A percentile compares a stretch with the other conserved stretches of the same genome.
Conservation (phyloP, 1,284 basidiomycete species). For the Mycosarcoma maydis region DNA sequence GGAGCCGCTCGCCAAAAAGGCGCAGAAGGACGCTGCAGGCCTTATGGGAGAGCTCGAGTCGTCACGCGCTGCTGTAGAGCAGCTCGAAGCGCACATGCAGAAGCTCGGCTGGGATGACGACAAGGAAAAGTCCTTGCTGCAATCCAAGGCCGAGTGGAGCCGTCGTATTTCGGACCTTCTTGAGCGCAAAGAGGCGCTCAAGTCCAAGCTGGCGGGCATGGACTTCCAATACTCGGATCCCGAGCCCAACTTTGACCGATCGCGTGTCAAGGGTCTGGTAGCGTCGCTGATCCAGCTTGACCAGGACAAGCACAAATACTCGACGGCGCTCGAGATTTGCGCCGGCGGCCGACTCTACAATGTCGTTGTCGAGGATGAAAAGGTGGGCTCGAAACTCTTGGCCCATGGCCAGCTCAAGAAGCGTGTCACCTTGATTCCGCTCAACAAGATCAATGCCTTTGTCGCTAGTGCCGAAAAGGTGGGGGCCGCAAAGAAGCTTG, state of each 20-base stretch:
- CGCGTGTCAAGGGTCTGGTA: slow-evolving; percentile 81
- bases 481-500: slow-evolving; percentile 78
- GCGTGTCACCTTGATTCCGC: slow-evolving; percentile 90
- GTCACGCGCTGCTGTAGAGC: slow-evolving; percentile 71
- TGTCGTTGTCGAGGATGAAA: slow-evolving; percentile 81
- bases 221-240: slow-evolving; percentile 87
- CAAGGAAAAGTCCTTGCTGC: slow-evolving; percentile 77
- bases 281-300: slow-evolving; percentile 79
- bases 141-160: slow-evolving; percentile 73
- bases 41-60: slow-evolving; percentile 71
- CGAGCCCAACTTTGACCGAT: slow-evolving; percentile 81
- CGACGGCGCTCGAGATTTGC: slow-evolving; percentile 91
- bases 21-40: slow-evolving; percentile 84
- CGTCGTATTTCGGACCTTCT: slow-evolving; percentile 73
- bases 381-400: slow-evolving; percentile 84
- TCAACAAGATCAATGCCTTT: slow-evolving; percentile 86
- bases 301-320: slow-evolving; percentile 74
- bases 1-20: slow-evolving; percentile 82
- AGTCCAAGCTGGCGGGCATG: slow-evolving; percentile 76
- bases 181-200: slow-evolving; percentile 78
- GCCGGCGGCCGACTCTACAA: slow-evolving; percentile 93
- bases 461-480: slow-evolving; percentile 80
- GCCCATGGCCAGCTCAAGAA: slow-evolving; percentile 84
- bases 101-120: slow-evolving; percentile 82
- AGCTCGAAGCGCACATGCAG: slow-evolving; percentile 59